Conservation (phyloP, 108 stramenopile species). For the Phaeodactylum tricornutum region DNA sequence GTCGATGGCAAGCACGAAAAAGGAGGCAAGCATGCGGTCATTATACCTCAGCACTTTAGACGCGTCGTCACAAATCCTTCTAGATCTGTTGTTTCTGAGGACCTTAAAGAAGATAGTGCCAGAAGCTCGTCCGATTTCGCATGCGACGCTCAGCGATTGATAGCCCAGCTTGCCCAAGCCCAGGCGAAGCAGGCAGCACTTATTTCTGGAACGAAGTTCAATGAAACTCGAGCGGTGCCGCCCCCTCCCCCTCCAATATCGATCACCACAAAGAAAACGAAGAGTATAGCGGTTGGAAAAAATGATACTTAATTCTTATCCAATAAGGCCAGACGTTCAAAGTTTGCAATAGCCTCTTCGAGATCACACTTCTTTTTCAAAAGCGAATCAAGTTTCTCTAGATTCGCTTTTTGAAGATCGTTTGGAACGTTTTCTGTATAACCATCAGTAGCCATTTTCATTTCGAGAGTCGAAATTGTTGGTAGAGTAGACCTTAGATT, state of each 20-base stretch:
- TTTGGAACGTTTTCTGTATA: conserved; percentile 71
- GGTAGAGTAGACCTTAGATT: conserved; percentile 41
- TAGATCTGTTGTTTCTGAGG: background rate
- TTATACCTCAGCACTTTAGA: conserved; percentile 4
- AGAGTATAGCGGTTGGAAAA: too few species aligned
- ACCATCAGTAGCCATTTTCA: conserved; percentile 57
- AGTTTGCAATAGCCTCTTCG: conserved; percentile 74
- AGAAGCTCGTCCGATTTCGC: background rate
- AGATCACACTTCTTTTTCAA: conserved; percentile 71
- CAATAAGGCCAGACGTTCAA: conserved; percentile 45
- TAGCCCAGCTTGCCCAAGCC: conserved; percentile 5
- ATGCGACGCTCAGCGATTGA: background rate
- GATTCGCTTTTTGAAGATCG: conserved; percentile 45
- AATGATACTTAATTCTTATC: conserved; percentile 50
- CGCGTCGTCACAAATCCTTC: background rate
- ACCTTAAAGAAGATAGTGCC: background rate
- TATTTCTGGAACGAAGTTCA: conserved; percentile 13
- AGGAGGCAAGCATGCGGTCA: background rate
- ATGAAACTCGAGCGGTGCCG: conserved; percentile 9
- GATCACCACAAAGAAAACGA: too few species aligned
- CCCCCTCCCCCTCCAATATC: background rate
- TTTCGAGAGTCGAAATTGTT: conserved; percentile 44
- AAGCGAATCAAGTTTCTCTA: conserved; percentile 54
- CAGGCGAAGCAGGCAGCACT: conserved; percentile 20
- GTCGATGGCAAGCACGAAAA: background rate